Conservation (phyloP, 2,329 filamentous ascomycete genomes). For the Neurospora sp. region DNA sequence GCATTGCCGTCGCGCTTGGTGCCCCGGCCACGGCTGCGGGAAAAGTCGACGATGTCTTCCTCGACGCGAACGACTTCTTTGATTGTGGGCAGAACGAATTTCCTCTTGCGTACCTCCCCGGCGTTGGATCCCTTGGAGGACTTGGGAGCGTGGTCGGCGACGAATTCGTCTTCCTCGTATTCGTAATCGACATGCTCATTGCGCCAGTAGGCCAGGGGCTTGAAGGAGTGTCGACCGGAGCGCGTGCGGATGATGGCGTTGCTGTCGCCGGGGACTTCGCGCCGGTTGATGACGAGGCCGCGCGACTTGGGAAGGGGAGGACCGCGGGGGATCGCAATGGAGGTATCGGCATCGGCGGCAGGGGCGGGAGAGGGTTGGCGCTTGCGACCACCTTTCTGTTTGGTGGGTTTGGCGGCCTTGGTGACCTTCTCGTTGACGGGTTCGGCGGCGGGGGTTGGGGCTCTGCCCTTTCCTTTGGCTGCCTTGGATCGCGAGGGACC, state of each 20-base stretch:
- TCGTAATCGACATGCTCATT: constrained; percentile 70
- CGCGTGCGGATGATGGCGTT: constrained; percentile 49
- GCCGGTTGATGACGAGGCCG: constrained; percentile 42
- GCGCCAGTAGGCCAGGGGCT: constrained; percentile 76
- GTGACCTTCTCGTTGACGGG: constrained; percentile 2
- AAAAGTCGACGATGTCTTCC: constrained; percentile 39
- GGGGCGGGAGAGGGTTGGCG: constrained; percentile 32
- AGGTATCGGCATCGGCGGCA: constrained; percentile 28
- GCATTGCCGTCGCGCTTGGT: constrained; percentile 5
- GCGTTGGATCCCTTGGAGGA: constrained; percentile 10
- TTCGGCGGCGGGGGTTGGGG: constrained; percentile 11
- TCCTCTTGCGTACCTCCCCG: constrained; percentile 16
- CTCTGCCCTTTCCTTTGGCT: constrained; percentile 9
- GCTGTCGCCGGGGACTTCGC: constrained; percentile 31
- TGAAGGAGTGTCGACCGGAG: constrained; percentile 67
- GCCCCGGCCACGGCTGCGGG: constrained; percentile 6
- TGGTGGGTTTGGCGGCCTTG: constrained; percentile 1
- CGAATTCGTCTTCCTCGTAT: constrained; percentile 39
- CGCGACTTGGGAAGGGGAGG: constrained; percentile 46
- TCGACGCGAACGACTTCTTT: constrained; percentile 71
- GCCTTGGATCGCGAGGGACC: constrained; percentile 1
- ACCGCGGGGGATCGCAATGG: constrained; percentile 38
- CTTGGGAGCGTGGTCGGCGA: constrained; percentile 22
- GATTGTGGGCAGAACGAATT: constrained; percentile 58
- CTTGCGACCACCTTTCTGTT: constrained; percentile 18